Base-by-base conservation (phyloP, 805 yeast genomes). In the Debaryomyces castellii region DNA sequence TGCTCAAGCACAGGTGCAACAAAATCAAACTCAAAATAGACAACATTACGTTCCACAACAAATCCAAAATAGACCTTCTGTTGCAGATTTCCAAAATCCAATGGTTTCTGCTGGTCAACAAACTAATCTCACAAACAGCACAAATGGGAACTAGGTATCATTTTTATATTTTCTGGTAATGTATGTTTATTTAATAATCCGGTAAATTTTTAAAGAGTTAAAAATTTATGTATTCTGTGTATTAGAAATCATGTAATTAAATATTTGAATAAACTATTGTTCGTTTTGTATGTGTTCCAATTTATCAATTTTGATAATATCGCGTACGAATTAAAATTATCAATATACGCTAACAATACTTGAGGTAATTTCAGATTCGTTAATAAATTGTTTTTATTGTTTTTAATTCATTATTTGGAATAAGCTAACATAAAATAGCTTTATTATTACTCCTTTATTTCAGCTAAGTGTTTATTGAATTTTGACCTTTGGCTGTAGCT, bases 1-100 rank as follows among this genome's bases (percentile, higher is more conserved):
- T 12, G 53, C 51, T 5, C 55, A 53, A 34, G 53, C 53, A 8
- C 52, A 47, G 33, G 49, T 38, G 8, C 43, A 39, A 17, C 50
- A 44, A 27, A 46, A 21, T 18, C 49, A 47, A 17, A 36, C 32
- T 22, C 40, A 27, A 22, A 38, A 11, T 12, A 33, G 35, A 18
- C 40, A 38, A 30, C 34, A 47, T 16, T 42, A 47, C 12, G 40
- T 24, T 1, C 45, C 28, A 11, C 50, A 39, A 32, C 45, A 41
- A 37, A 40, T 41, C 16, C 55, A 45, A 32, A 39, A 39, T 16
- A 44, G 53, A 30, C 21, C 51, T 3, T 38, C 46, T 6, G 49
- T 40, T 9, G 39, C 39, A 12, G 55, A 51, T 24, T 50, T 50
- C 24, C 49, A 46, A 25, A 50, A 49, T 35, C 44, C 51, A 16